Evolutionary conservation across 495 filamentous ascomycete species (phyloP).

Genomic region (Aspergillus biplanus): DNA sequence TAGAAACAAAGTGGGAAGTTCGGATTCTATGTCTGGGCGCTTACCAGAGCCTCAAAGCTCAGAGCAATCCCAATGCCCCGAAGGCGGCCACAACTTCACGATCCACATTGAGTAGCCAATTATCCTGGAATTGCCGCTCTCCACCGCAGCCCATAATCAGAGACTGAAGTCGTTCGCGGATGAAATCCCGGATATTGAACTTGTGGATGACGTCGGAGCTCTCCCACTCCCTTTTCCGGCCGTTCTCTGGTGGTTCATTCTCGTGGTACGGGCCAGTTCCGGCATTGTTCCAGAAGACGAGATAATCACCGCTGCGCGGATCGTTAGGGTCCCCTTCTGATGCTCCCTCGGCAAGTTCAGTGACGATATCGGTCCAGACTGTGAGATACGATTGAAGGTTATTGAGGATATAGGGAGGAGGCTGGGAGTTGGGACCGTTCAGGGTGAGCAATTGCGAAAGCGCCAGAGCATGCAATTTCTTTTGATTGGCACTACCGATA

Average conservation of each 20-base stretch:
- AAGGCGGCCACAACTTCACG: conserved; percentile 75
- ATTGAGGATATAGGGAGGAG: conserved; percentile 57
- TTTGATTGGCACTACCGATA: conserved; percentile 70
- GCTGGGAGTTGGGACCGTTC: conserved; percentile 51
- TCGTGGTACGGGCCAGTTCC: conserved; percentile 37
- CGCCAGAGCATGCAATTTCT: conserved; percentile 82
- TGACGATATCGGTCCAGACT: conserved; percentile 70
- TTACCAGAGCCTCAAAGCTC: not conserved
- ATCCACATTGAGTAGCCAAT: conserved; percentile 90
- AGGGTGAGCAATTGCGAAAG: conserved; percentile 79
- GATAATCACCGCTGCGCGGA: conserved; percentile 42
- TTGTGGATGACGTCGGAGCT: conserved; percentile 70
- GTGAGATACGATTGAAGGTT: conserved; percentile 68
- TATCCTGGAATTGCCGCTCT: conserved; percentile 68
- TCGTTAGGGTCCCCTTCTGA: conserved; percentile 45
- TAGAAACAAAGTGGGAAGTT: not conserved
- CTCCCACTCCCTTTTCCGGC: conserved; percentile 57
- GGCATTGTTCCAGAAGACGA: conserved; percentile 57
- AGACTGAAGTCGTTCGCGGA: conserved; percentile 66
- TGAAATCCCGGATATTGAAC: conserved; percentile 69
- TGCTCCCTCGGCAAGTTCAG: conserved; percentile 57
- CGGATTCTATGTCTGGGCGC: not conserved
- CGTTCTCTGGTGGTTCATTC: conserved; percentile 67
- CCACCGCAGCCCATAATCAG: conserved; percentile 73
- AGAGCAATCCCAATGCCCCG: conserved; percentile 54